Evolutionary conservation across 2,329 filamentous ascomycete species (phyloP).

Genomic region (Orbilia oligospora): DNA sequence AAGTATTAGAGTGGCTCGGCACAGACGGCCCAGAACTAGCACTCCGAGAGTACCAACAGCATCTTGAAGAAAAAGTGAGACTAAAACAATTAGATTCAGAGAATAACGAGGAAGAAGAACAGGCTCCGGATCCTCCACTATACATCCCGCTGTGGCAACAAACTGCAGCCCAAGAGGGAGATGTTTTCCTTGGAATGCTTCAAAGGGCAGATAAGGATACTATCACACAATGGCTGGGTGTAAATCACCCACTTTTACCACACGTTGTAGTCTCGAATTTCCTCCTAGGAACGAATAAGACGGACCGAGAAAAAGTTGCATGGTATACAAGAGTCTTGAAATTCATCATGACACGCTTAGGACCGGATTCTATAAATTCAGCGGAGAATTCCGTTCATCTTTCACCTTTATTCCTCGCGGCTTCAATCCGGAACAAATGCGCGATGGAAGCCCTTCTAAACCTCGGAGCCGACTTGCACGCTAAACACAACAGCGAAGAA

Average conservation of each 20-base stretch:
- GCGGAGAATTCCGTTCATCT: conserved; percentile 72
- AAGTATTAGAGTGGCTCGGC: conserved; percentile 81
- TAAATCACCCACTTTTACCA: conserved; percentile 54
- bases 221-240: conserved; percentile 60
- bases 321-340: conserved; percentile 68
- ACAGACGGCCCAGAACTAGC: conserved; percentile 77
- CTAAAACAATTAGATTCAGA: background rate
- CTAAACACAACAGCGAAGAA: conserved; percentile 73
- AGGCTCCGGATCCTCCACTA: too few relatives aligned
- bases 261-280: conserved; percentile 61
- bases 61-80: background rate
- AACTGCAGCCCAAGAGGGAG: background rate
- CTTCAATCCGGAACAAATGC: conserved; percentile 72
- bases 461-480: conserved; percentile 77
- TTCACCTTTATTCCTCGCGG: conserved; percentile 80
- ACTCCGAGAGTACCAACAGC: conserved; percentile 64
- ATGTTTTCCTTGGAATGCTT: background rate
- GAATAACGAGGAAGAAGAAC: background rate
- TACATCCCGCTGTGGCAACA: too few relatives aligned
- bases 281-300: conserved; percentile 59
- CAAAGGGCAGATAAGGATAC: conserved; percentile 34
- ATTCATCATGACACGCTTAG: conserved; percentile 74
- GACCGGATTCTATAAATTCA: conserved; percentile 75
- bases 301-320: conserved; percentile 18
- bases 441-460: conserved; percentile 76